These are phyloP conservation scores for Lasiosphaeris hirsuta DNA, from an alignment of 495 filamentous ascomycete genomes.

Conservation along the genomic window DNA sequence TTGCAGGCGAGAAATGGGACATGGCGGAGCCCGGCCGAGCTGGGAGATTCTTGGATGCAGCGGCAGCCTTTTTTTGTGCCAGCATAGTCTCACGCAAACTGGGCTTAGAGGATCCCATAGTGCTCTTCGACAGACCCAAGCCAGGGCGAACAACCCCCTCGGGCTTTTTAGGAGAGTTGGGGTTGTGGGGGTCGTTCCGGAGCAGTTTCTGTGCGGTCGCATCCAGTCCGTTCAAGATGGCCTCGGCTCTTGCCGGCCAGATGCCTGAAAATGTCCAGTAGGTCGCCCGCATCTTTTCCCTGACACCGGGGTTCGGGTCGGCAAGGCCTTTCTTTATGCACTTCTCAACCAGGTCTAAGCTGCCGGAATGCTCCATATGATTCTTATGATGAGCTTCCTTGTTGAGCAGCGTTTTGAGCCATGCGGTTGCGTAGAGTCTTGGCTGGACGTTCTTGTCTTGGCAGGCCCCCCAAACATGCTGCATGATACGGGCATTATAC, in stretches of 20 bases:
- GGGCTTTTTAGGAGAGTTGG: conserved; percentile 57
- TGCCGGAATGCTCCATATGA: conserved; percentile 77
- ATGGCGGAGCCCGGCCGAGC: conserved; percentile 74
- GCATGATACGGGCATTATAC: conserved; percentile 73
- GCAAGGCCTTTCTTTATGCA: conserved; percentile 79
- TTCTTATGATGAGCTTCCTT: conserved; percentile 76
- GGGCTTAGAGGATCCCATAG: conserved; percentile 56
- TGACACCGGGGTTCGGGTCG: conserved; percentile 83
- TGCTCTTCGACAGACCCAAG: conserved; percentile 56
- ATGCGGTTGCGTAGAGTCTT: conserved; percentile 71
- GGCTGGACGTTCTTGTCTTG: conserved; percentile 91
- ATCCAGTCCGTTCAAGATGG: conserved; percentile 71
- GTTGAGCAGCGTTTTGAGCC: conserved; percentile 77
- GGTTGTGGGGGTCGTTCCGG: conserved; percentile 77
- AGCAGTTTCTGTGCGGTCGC: conserved; percentile 67
- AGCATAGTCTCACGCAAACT: conserved; percentile 70
- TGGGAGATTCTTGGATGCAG: conserved; percentile 57
- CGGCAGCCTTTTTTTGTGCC: conserved; percentile 66
- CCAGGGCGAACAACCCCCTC: conserved; percentile 48
- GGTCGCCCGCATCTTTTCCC: conserved; percentile 75
- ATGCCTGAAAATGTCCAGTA: conserved; percentile 77
- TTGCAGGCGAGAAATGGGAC: conserved; percentile 57
- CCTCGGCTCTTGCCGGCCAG: conserved; percentile 76
- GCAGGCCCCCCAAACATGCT: conserved; percentile 73
- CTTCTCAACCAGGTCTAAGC: conserved; percentile 78